Evolutionary conservation across 2,329 filamentous ascomycete genomes (phyloP), one percentile per base, ranked within the genome.

Genomic region (Coniochaeta sp.): DNA sequence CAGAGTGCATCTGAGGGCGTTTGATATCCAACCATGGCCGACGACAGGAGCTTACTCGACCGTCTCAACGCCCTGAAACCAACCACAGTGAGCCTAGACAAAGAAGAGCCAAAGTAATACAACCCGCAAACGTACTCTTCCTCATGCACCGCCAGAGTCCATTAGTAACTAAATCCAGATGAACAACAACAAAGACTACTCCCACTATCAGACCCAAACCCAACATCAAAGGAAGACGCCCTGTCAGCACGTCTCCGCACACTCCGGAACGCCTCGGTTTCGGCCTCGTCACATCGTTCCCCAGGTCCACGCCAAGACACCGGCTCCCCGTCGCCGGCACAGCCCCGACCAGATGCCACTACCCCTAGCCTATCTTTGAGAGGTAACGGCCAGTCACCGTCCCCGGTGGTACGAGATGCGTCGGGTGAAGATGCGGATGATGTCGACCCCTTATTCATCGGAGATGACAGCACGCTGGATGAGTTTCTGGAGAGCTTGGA

Each of bases 11-110:
- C 20, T n/a, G 38, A 14, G 10, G 6, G 38, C 20, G 18, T 26
- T n/a, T 42, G 12, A n/a, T 14, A 12, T n/a, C n/a, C n/a, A 30
- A 12, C 27, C 20, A 54, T 53, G 50, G 53, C 35, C 18, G 49
- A 56, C 32, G 77, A 81, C 57, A 71, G 67, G 54, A 73, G 72
- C 18, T 66, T 83, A 22, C 65, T 82, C 20, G 74, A 78, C 52
- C 74, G 79, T 27, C 68, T 83, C 27, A 78, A 79, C 49, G 79
- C 79, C 9, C 66, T 83, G 32, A 72, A 74, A 62, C 59, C 68
- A 4, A 67, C 65, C 48, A 63, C 65, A 55, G 57, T 73, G 50
- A 62, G 60, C 27, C 59, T 70, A 48, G 65, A 67, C 18, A 53
- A 58, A 18, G 61, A 69, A 22, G 61, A 69, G 16, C 58, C 67